Evolutionary conservation across 1,284 basidiomycete species (phyloP), one percentile per base, ranked within the genome.

Genomic region (Pseudomicrostroma phylloplanum): DNA sequence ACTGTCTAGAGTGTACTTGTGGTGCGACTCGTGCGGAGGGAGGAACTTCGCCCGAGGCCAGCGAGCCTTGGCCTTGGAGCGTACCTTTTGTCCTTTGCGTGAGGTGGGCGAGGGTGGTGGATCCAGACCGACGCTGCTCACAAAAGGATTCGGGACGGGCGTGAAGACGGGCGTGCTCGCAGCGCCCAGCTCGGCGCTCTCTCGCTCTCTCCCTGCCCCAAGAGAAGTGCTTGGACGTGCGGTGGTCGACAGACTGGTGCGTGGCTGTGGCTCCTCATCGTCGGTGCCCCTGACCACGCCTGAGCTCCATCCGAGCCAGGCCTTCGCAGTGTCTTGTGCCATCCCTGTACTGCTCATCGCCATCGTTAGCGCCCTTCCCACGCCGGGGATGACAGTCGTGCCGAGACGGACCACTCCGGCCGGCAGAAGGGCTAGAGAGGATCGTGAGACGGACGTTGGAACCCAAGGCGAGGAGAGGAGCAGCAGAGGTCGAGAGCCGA

Each of bases 401-500:
- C 21, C 26, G 8, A 54, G 51, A 8, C 25, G n/a, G 6, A 54
- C 21, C 21, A 54, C 51, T 15, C 25, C 26, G 6, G 21, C 51
- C 17, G 51, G 51, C 4, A 54, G 51, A 15, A 54, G 25, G 8
- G 17, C 15, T 6, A 54, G 51, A 25, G 51, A 54, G 51, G 51
- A 54, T 21, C 21, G 15, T 19, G 51, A 54, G 13, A 54, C 21
- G 51, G 21, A 23, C 15, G 51, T 54, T 25, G 51, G 51, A 25
- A 54, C 51, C 51, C 51, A 54, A 6, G 51, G 51, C 15, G 51
- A 54, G n/a, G 51, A 23, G 13, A 21, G 25, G 51, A 54, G 21
- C 21, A 54, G n/a, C 13, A 19, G 13, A 25, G 51, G 51, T 25
- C 51, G 2, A 17, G 15, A 13, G 51, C 51, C 51, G 25, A 54